Evolutionary conservation across 192 early-diverging fungal genomes (phyloP).

Genomic region (Oehlia diaphana): DNA sequence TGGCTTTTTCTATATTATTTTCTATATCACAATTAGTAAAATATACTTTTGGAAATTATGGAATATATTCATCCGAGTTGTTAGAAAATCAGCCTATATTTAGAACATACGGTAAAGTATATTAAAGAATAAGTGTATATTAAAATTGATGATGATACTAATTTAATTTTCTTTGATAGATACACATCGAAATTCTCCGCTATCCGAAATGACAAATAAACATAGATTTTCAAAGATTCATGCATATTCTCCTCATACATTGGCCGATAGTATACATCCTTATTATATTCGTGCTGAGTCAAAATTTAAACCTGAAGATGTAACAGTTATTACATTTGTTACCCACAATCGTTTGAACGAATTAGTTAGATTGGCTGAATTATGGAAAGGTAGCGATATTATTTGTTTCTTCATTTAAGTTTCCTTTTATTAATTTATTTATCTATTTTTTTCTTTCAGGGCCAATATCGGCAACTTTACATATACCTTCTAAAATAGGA

Average conservation of each 20-base stretch:
- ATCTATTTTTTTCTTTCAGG: conserved; percentile 31
- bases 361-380: conserved; percentile 43
- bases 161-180: conserved; percentile 4
- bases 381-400: conserved; percentile 46
- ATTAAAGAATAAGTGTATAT: background rate
- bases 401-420: background rate
- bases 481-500: conserved; percentile 32
- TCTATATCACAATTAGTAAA: background rate
- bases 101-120: conserved; percentile 11
- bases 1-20: conserved; percentile 9
- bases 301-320: conserved; percentile 39
- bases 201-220: background rate
- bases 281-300: conserved; percentile 38
- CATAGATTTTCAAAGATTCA: conserved; percentile 41
- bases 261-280: conserved; percentile 39
- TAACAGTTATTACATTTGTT: conserved; percentile 49
- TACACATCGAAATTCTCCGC: conserved; percentile 9
- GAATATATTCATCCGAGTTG: background rate
- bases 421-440: conserved; percentile 8
- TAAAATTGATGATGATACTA: background rate
- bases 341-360: conserved; percentile 48
- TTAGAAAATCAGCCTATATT: background rate
- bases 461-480: conserved; percentile 54
- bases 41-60: background rate
- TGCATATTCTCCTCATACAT: conserved; percentile 30